Evolutionary conservation across 2,329 filamentous ascomycete genomes (phyloP), one percentile per base, ranked within the genome.

Genomic region (Ceratocystis albifundus): DNA sequence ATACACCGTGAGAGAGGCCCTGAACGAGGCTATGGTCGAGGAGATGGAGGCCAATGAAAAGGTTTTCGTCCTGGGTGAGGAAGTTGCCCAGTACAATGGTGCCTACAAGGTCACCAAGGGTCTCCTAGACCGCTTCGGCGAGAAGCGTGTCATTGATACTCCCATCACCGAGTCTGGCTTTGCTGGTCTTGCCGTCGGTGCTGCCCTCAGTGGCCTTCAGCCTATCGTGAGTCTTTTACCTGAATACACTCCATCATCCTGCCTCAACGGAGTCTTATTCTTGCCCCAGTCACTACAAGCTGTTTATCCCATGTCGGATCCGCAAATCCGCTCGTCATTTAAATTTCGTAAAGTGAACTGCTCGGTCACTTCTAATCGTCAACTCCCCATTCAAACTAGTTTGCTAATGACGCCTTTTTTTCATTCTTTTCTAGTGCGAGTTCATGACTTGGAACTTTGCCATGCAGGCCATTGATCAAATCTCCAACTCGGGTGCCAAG

Each of bases 371-470:
- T 41, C 36, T 41, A 0, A 41, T 41, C 10, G 36, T 10, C 10
- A 12, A 12, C 36, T 61, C 20, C 4, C 22, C 15, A 44, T 53
- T 46, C 15, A 28, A 10, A 32, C n/a, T 17, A 6, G n/a, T 32
- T 63, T 63, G 61, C 67, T 66, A 63, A 69, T 57, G 28, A 36
- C 8, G 22, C 55, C n/a, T 46, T 28, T 30, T 67, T 63, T 48
- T n/a, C n/a, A n/a, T 30, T 46, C 61, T 22, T 32, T 22, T 69
- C 7, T 71, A 94, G 90, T 94, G 89, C 84, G 94, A 99, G 82
- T 99, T 99, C 84, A 99, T 99, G 94, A 99, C 94, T 74, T 97
- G 96, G 86, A 99, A 99, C 85, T 97, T 97, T 76, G 93, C 94
- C 78, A 99, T 99, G 94, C 94, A 99, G 82, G 90, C 94, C 76